A percentile compares a stretch with the other conserved stretches of the same genome.
phyloP scores from a whole-genome alignment of 345 rosid genomes.

The Camelina hispida region DNA sequence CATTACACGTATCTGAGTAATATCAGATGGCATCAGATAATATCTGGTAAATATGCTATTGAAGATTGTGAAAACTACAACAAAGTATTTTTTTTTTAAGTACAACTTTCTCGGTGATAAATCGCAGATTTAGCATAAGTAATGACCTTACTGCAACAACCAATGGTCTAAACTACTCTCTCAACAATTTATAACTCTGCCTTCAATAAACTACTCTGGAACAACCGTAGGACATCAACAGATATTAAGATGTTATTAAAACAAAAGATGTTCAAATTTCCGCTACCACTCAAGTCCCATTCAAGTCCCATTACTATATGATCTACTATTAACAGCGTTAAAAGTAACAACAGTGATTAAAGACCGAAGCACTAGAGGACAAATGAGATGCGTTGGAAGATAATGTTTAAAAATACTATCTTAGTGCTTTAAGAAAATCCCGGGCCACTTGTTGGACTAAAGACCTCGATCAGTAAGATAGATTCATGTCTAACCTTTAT shows the following conservation, averaged over 20 bases:
- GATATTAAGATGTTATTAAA: not conserved
- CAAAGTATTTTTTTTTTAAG: not conserved
- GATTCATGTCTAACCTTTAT: slow-evolving; percentile 31
- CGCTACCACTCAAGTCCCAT: not conserved
- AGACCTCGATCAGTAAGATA: slow-evolving; percentile 30
- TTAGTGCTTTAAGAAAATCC: slow-evolving; percentile 36
- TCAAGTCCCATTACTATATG: not conserved
- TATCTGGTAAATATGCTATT: not conserved
- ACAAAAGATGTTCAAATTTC: slow-evolving; percentile 17
- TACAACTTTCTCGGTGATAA: not conserved
- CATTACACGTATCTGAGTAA: slow-evolving; percentile 1
- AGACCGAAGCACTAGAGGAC: slow-evolving; percentile 23
- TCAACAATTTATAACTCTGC: not conserved
- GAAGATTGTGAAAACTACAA: slow-evolving; percentile 3
- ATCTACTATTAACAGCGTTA: slow-evolving; percentile 4
- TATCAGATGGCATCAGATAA: not conserved
- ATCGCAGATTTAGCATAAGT: not conserved
- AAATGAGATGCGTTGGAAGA: slow-evolving; percentile 32
- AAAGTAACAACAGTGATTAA: slow-evolving; percentile 19
- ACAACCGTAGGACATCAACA: not conserved
- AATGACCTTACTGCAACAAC: not conserved
- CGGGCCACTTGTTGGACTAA: slow-evolving; percentile 31
- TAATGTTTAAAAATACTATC: slow-evolving; percentile 30
- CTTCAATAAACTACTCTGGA: not conserved
- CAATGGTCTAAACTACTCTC: slow-evolving; percentile 20